These are phyloP conservation scores for Dispira parvispora DNA, from an alignment of 192 early-diverging fungal species.

Conservation along the genomic window DNA sequence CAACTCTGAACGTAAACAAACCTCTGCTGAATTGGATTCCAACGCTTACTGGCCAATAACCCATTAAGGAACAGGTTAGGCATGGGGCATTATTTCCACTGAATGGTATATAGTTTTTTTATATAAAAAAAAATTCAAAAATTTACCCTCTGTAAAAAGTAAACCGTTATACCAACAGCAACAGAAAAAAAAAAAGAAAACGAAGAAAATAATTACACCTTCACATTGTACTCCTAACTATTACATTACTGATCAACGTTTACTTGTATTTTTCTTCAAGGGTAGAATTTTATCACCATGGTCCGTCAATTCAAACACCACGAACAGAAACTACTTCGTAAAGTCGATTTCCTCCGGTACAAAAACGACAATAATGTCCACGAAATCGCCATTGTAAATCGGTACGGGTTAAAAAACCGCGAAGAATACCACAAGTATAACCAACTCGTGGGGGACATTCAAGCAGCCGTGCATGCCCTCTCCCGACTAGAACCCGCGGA, in stretches of 20 bases:
- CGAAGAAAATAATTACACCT: too few relatives aligned
- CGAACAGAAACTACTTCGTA: constrained; percentile 89
- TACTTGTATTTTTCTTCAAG: neutral
- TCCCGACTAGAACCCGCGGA: constrained; percentile 74
- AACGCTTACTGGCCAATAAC: too few relatives aligned
- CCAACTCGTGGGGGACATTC: constrained; percentile 59
- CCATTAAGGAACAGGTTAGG: too few relatives aligned
- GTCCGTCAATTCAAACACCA: constrained; percentile 75
- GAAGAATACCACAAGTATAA: constrained; percentile 72
- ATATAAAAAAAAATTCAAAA: too few relatives aligned
- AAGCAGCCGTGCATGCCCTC: constrained; percentile 66
- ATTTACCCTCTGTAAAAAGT: too few relatives aligned
- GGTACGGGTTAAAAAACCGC: constrained; percentile 74
- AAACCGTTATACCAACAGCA: too few relatives aligned
- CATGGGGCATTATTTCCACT: too few relatives aligned
- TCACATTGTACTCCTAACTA: too few relatives aligned
- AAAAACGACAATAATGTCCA: constrained; percentile 66
- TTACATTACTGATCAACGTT: neutral
- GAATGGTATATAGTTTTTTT: too few relatives aligned
- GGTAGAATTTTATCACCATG: constrained; percentile 13
- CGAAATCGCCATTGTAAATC: constrained; percentile 72
- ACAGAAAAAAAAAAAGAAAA: too few relatives aligned
- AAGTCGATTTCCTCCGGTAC: constrained; percentile 89
- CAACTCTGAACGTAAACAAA: too few relatives aligned
- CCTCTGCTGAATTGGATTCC: too few relatives aligned